Evolutionary conservation across 768 basidiomycete species (phyloP), one percentile per base, ranked within the genome.

Genomic region (Mycena pura): DNA sequence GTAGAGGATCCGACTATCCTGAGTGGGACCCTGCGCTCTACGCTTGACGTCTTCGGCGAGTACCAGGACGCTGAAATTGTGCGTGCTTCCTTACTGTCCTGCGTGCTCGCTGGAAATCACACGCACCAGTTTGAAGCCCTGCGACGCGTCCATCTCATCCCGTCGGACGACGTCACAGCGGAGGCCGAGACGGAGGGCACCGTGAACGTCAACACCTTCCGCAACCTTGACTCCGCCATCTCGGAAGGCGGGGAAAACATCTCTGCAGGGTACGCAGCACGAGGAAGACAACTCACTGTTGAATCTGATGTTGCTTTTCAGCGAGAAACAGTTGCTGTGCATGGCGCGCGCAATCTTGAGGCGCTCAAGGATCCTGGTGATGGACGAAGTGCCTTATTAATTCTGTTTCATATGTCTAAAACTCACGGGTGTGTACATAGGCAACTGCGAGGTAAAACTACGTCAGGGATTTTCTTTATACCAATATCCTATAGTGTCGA

Each of bases 171-270:
- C 50, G 73, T 36, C 7, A 21, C 76, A 2, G 69, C 77, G 2
- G 82, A 76, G 31, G 83, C 77, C 86, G 19, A 83, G 60, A 78
- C 73, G 8, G 70, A 72, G 7, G 79, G 81, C 10, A 78, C 76
- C 17, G 74, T 90, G 53, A 94, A 94, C 62, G 78, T 70, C 32
- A 94, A 94, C 61, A 83, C 91, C 1, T 92, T 92, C 83, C 84
- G 88, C 19, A 85, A 88, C 67, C 77, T 93, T 6, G 90, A 93
- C 60, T 89, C 86, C 0, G 61, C 80, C 13, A 89, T 93, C 4
- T 88, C 89, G 1, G 93, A 95, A 76, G 91, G 90, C 0, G 92
- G 92, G 10, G 93, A 96, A 13, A 96, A 95, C 76, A 93, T 95
- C 71, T 93, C 91, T 0, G 88, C 90, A 4, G 91, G 91, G 90